phyloP scores from a whole-genome alignment of 2,329 filamentous ascomycete species.

The Phaeosphaeriaceae sp. region DNA sequence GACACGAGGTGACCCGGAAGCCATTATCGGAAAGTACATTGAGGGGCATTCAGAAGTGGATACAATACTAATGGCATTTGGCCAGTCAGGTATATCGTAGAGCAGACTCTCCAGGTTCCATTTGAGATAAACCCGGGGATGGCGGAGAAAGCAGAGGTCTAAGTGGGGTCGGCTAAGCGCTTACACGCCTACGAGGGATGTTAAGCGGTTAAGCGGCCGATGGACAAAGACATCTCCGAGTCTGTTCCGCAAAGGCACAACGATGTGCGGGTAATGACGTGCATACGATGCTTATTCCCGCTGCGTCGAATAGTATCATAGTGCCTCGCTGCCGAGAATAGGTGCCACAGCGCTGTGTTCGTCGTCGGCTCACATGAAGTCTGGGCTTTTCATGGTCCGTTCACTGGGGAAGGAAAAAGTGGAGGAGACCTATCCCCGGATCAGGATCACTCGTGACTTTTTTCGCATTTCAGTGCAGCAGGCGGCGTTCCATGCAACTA shows the following conservation, averaged over 20 bases:
- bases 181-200: background rate
- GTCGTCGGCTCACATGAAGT: background rate
- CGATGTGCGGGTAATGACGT: background rate
- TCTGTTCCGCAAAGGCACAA: background rate
- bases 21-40: background rate
- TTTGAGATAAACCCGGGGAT: background rate
- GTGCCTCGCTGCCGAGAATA: background rate
- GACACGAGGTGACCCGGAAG: background rate
- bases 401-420: background rate
- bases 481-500: background rate
- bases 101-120: background rate
- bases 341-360: background rate
- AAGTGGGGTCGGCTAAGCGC: background rate
- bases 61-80: background rate
- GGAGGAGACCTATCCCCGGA: too few species aligned
- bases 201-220: slow-evolving; percentile 2
- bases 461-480: too few species aligned
- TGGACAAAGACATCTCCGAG: background rate
- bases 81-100: background rate
- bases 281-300: background rate
- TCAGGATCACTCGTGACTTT: too few species aligned
- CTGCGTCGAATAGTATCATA: background rate
- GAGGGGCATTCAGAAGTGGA: background rate
- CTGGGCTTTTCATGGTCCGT: background rate
- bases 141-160: background rate